Percentiles rank a stretch among this genome's conserved stretches.
These are phyloP conservation scores for Helicosporidium sp. DNA, from an alignment of 139 green algal species.

Conservation along the genomic window DNA sequence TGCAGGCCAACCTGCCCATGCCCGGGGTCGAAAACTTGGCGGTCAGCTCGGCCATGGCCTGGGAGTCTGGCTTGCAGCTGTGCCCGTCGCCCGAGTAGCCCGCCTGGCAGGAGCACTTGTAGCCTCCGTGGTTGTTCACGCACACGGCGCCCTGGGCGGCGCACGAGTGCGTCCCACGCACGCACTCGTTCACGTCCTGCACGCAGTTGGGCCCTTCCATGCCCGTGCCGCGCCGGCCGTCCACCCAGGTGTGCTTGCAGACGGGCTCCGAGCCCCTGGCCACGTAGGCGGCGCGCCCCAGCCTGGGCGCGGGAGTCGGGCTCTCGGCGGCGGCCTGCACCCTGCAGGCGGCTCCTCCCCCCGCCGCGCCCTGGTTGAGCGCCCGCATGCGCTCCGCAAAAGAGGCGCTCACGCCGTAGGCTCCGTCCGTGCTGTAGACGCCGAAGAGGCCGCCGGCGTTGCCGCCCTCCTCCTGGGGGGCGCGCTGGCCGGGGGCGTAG, in stretches of 20 bases:
- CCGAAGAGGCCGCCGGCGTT: constrained; percentile 12
- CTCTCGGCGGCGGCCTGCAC: no score
- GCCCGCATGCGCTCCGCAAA: no score
- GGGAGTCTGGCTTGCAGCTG: neutral
- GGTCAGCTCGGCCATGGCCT: neutral
- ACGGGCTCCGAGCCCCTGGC: no score
- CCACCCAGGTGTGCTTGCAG: no score
- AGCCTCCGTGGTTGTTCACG: constrained; percentile 24
- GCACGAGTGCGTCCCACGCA: constrained; percentile 17
- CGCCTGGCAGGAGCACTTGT: constrained; percentile 23
- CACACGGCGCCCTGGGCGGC: constrained; percentile 19
- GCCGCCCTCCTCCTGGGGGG: constrained; percentile 18
- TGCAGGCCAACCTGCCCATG: constrained; percentile 15
- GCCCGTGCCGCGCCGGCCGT: no score
- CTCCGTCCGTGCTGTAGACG: no score
- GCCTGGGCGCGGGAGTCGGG: no score
- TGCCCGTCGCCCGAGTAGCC: constrained; percentile 20
- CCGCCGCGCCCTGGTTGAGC: no score
- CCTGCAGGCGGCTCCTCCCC: no score
- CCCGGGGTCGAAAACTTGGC: constrained; percentile 15
- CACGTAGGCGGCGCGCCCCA: no score
- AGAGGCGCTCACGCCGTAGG: no score
- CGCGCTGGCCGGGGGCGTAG: constrained; percentile 28
- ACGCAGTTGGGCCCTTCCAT: constrained; percentile 20
- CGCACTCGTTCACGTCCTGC: constrained; percentile 38